Base-by-base conservation (phyloP, 2,329 filamentous ascomycete genomes). In the Spiromastix sp. region DNA sequence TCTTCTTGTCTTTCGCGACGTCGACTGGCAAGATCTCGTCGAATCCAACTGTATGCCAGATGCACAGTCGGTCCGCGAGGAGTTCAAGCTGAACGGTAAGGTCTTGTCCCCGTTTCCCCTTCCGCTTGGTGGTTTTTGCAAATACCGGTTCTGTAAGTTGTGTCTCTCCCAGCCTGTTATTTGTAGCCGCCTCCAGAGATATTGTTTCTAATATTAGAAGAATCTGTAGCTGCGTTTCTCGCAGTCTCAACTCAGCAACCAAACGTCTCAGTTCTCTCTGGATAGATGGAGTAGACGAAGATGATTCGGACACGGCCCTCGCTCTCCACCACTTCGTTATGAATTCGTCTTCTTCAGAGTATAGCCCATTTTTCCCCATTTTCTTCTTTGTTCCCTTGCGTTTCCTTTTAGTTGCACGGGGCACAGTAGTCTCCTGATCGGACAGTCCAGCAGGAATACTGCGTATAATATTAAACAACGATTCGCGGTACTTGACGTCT, bases 221-320 rank as follows among this genome's bases (percentile, higher is more conserved):
- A 21, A 68, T 61, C 43, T 70, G 66, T 30, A 70, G 49, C 39
- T 68, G 61, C 1, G 63, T 67, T 41, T 70, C 66, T 24, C 66
- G 57, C 29, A 64, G 48, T 32, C 66, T 59, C 30, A 69, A 47
- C 32, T 67, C 63, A 8, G 57, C 56, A 8, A 67, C 44, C 30
- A 59, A 51, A 31, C 55, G 58, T 38, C 59, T 65, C 4, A 57
- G 48, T 31, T 61, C 60, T 28, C 48, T 46, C 31, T 64, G 56
- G 20, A 52, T 54, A 6, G 52, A 51, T 4, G 41, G 45, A 36
- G 56, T 55, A 11, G 46, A 39, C n/a, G 47, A 41, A n/a, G 44
- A 46, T 19, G 44, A 38, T 5, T 57, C 50, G 6, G 43, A 41
- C 29, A 55, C 37, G 26, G 33, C 42, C 32, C 61, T 51, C n/a